Percentiles rank a stretch among this genome's conserved stretches.
Conservation (phyloP, 2,329 filamentous ascomycete genomes). For the Fusarium illudens region DNA sequence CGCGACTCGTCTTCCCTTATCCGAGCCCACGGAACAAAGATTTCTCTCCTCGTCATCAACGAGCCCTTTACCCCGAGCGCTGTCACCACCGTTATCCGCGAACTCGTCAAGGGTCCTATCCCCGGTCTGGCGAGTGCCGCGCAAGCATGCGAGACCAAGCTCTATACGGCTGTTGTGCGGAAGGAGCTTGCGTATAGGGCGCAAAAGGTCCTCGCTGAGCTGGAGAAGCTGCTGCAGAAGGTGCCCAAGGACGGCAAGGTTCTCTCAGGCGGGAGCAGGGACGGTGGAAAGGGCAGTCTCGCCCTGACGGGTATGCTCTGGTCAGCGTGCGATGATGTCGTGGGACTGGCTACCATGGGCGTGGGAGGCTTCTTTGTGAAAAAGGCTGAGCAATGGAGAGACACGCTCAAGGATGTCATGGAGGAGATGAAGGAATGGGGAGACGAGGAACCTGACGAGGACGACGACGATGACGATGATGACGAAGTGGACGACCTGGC, state of each 20-base stretch:
- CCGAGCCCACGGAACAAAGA: slow-evolving; percentile 84
- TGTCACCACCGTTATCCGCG: slow-evolving; percentile 72
- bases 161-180: slow-evolving; percentile 71
- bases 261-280: slow-evolving; percentile 44
- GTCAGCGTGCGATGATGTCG: slow-evolving; percentile 80
- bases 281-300: slow-evolving; percentile 61
- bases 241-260: slow-evolving; percentile 68
- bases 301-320: slow-evolving; percentile 80
- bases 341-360: slow-evolving; percentile 70
- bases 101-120: slow-evolving; percentile 77
- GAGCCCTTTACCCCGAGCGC: slow-evolving; percentile 86
- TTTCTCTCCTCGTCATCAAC: slow-evolving; percentile 86
- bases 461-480: slow-evolving; percentile 64
- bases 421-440: slow-evolving; percentile 90
- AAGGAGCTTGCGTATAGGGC: slow-evolving; percentile 69
- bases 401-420: slow-evolving; percentile 81
- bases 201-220: slow-evolving; percentile 68
- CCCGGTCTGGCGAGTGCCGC: slow-evolving; percentile 77
- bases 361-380: slow-evolving; percentile 74
- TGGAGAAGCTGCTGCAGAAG: slow-evolving; percentile 66
- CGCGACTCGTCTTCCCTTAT: slow-evolving; percentile 77
- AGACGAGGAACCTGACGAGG: slow-evolving; percentile 72
- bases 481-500: slow-evolving; percentile 55
- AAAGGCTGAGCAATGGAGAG: slow-evolving; percentile 77
- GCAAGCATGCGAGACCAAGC: slow-evolving; percentile 67